Conservation (phyloP, 495 filamentous ascomycete genomes). For the Bacidia gigantensis region DNA sequence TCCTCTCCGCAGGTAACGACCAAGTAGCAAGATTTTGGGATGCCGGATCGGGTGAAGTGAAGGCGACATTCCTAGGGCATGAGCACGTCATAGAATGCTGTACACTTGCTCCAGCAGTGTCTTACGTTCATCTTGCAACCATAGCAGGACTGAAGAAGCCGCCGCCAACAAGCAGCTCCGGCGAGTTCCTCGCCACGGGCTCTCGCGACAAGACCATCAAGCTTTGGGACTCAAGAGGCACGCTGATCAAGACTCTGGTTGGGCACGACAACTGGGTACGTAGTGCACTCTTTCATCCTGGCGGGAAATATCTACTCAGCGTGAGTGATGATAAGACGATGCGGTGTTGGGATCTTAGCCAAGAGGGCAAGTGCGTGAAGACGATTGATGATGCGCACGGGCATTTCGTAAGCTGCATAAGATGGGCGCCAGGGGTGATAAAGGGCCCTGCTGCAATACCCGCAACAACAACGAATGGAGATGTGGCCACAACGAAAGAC, state of each 20-base stretch:
- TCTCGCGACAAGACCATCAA: constrained; percentile 83
- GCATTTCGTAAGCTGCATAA: constrained; percentile 75
- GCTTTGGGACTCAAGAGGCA: constrained; percentile 79
- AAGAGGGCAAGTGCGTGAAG: constrained; percentile 85
- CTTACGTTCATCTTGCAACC: constrained; percentile 62
- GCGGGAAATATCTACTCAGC: constrained; percentile 81
- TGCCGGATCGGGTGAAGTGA: constrained; percentile 54
- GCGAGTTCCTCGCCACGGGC: constrained; percentile 86
- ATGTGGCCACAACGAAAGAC: constrained; percentile 31
- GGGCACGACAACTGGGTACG: constrained; percentile 98
- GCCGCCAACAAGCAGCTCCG: constrained; percentile 54
- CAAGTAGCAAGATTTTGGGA: constrained; percentile 80
- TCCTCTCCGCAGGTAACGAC: constrained; percentile 74
- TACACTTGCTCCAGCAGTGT: constrained; percentile 66
- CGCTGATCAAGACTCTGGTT: constrained; percentile 69
- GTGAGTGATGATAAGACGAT: constrained; percentile 85
- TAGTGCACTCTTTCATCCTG: constrained; percentile 78
- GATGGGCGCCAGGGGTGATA: constrained; percentile 77
- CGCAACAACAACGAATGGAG: constrained; percentile 22
- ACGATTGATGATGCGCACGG: constrained; percentile 64
- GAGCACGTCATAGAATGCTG: constrained; percentile 86
- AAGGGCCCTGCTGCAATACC: constrained; percentile 39
- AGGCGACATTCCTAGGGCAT: constrained; percentile 72
- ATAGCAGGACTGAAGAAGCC: constrained; percentile 78
- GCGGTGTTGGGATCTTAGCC: constrained; percentile 85